phyloP scores from a whole-genome alignment of 2,329 filamentous ascomycete genomes.

The Trichoderma atrobrunneum region DNA sequence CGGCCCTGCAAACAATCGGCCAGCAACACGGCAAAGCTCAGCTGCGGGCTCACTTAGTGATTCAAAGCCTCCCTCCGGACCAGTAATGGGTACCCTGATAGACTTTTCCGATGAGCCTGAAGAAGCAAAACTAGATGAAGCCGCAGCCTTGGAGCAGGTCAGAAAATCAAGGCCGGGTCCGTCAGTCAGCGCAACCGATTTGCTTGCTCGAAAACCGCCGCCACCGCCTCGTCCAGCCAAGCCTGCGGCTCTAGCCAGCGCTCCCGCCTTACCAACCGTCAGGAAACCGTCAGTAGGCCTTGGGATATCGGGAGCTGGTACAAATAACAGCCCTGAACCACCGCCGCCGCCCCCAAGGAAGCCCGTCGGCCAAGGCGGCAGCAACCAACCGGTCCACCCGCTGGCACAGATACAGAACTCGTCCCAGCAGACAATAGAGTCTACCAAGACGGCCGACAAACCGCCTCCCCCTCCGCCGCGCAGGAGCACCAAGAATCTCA shows the following conservation, averaged over 20 bases:
- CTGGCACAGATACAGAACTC: constrained; percentile 42
- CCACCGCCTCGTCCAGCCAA: constrained; percentile 58
- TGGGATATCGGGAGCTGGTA: constrained; percentile 12
- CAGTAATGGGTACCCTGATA: constrained; percentile 57
- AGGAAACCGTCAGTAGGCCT: constrained; percentile 24
- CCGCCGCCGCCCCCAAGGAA: constrained; percentile 39
- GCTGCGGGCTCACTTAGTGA: constrained; percentile 15
- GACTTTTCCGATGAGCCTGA: constrained; percentile 57
- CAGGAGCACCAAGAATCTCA: constrained; percentile 34
- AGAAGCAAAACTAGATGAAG: constrained; percentile 35
- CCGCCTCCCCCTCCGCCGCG: constrained; percentile 40
- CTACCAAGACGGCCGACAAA: constrained; percentile 22
- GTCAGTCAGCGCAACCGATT: constrained; percentile 30
- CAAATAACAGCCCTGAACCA: constrained; percentile 23
- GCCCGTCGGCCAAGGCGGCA: constrained; percentile 24
- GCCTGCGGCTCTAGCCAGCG: constrained; percentile 52
- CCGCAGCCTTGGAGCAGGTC: constrained; percentile 32
- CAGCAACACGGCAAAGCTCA: constrained; percentile 29
- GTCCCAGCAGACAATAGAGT: constrained; percentile 32
- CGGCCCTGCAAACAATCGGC: constrained; percentile 10
- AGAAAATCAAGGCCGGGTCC: constrained; percentile 25
- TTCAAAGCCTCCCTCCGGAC: constrained; percentile 33
- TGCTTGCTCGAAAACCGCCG: constrained; percentile 33
- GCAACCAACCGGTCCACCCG: constrained; percentile 35
- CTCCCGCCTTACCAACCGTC: constrained; percentile 33